Evolutionary conservation across 2,329 filamentous ascomycete species (phyloP).

Genomic region (Ceratocystis eucalypticola): DNA sequence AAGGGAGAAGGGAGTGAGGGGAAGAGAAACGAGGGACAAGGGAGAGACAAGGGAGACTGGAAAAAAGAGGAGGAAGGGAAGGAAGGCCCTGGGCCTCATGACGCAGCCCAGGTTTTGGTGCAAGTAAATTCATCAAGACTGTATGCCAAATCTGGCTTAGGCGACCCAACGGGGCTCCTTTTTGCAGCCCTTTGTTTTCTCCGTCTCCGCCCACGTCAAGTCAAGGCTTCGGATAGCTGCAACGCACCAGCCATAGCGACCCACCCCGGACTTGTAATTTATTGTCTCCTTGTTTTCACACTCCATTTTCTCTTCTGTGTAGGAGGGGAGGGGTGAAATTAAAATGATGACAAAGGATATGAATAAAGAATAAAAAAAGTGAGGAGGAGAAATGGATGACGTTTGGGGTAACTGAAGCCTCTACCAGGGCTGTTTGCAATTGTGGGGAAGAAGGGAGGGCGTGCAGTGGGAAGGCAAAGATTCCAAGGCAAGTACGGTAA

Average conservation of each 20-base stretch:
- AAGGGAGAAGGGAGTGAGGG: not conserved
- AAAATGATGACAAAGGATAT: not conserved
- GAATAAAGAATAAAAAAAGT: not conserved
- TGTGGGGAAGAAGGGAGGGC: slow-evolving; percentile 5
- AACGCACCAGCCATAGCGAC: not conserved
- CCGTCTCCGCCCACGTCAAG: slow-evolving; percentile 3
- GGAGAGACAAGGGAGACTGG: not conserved
- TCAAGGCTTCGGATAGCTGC: not conserved
- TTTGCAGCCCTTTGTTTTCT: slow-evolving; percentile 1
- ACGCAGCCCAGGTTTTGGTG: not conserved
- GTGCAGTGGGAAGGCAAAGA: not conserved
- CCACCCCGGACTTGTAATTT: not conserved
- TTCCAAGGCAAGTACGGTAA: not conserved
- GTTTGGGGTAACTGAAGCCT: slow-evolving; percentile 11
- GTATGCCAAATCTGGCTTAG: slow-evolving; percentile 7
- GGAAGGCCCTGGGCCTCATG: not conserved
- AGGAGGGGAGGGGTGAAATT: not conserved
- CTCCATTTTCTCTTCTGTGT: not conserved
- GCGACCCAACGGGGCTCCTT: not conserved
- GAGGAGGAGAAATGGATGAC: slow-evolving; percentile 10
- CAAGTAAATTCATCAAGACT: not conserved
- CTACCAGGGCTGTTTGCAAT: not conserved
- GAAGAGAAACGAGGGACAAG: not conserved
- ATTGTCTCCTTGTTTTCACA: not conserved
- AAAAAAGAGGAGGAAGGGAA: not conserved